A percentile compares a stretch with the other conserved stretches of the same genome.
Evolutionary conservation across 495 filamentous ascomycete genomes (phyloP).

Genomic region (Lophiotrema nucula): DNA sequence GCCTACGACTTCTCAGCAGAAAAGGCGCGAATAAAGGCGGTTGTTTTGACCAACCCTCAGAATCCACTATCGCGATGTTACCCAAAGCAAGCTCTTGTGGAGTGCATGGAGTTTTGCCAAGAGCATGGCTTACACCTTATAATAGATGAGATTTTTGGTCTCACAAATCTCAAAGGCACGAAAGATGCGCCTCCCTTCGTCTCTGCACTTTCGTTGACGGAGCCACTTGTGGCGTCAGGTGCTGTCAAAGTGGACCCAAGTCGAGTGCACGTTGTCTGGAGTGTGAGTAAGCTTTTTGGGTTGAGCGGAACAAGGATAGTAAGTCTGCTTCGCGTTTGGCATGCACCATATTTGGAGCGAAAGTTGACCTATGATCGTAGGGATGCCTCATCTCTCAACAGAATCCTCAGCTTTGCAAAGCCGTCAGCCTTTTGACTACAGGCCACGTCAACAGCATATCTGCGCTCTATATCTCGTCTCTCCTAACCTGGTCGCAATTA

Average conservation of each 20-base stretch:
- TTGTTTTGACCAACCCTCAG: slow-evolving; percentile 61
- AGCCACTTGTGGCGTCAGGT: slow-evolving; percentile 13
- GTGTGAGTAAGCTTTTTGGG: slow-evolving; percentile 28
- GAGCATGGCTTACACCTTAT: slow-evolving; percentile 58
- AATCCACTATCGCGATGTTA: slow-evolving; percentile 63
- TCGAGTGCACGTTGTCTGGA: slow-evolving; percentile 30
- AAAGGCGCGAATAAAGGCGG: slow-evolving; percentile 43
- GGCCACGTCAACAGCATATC: slow-evolving; percentile 9
- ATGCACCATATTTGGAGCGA: too few species aligned
- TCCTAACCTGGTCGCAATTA: slow-evolving; percentile 23
- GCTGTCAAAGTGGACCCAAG: slow-evolving; percentile 28
- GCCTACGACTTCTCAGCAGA: slow-evolving; percentile 23
- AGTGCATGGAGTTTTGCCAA: slow-evolving; percentile 53
- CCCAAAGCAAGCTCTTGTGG: slow-evolving; percentile 47
- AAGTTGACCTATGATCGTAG: slow-evolving; percentile 5
- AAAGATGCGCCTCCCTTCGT: slow-evolving; percentile 9
- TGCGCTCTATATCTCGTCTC: slow-evolving; percentile 11
- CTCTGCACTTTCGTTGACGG: slow-evolving; percentile 29
- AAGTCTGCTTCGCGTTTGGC: neutral
- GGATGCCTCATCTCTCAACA: slow-evolving; percentile 29
- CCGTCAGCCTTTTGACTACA: slow-evolving; percentile 9
- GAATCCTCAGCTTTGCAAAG: slow-evolving; percentile 19
- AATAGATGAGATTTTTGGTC: slow-evolving; percentile 63
- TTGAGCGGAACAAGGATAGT: slow-evolving; percentile 21
- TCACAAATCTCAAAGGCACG: slow-evolving; percentile 1